Evolutionary conservation across 192 early-diverging fungal genomes (phyloP).

Genomic region (Coemansia sp.): DNA sequence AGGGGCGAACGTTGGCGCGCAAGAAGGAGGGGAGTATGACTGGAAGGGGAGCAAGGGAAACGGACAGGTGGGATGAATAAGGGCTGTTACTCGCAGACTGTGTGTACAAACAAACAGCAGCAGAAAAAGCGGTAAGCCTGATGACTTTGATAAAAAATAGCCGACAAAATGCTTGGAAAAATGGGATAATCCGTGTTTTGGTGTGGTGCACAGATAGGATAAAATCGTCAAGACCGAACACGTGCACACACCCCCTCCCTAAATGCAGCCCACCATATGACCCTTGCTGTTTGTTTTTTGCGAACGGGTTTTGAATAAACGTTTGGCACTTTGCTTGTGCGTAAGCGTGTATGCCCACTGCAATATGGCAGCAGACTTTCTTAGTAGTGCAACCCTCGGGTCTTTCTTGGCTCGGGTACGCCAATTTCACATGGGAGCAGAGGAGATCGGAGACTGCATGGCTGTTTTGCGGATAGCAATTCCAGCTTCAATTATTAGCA

Average conservation of each 20-base stretch:
- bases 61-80: no score
- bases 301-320: background rate
- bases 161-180: background rate
- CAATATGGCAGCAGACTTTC: background rate
- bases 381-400: background rate
- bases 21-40: background rate
- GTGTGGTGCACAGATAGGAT: no score
- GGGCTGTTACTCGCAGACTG: background rate
- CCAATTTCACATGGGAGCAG: background rate
- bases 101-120: no score
- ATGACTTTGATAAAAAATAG: background rate
- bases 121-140: background rate
- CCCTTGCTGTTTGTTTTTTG: background rate
- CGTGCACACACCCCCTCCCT: no score
- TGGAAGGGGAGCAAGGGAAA: background rate
- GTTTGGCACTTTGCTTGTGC: background rate
- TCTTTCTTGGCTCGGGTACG: background rate
- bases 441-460: background rate
- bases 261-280: no score
- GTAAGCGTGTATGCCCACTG: no score
- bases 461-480: no score
- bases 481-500: background rate
- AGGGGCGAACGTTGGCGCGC: background rate
- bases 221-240: no score
- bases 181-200: constrained; percentile 1